phyloP scores from a whole-genome alignment of 2,329 filamentous ascomycete genomes.

The Dothistroma pini region DNA sequence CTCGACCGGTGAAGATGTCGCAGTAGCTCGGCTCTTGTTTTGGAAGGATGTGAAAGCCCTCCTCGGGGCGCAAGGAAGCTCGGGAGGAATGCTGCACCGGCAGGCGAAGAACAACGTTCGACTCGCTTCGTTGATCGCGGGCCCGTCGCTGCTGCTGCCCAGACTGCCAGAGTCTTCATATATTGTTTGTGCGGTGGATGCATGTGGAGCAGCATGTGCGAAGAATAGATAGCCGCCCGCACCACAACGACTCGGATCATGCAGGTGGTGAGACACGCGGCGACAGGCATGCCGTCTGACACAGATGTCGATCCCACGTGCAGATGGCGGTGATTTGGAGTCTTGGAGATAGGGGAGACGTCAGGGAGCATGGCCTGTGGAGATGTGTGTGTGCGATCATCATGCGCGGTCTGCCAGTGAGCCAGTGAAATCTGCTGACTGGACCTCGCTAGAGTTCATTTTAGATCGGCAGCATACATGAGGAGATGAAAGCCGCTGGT shows the following conservation, averaged over 20 bases:
- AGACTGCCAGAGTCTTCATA: neutral
- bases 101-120: neutral
- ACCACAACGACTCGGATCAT: conserved; percentile 2
- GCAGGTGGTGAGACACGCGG: neutral
- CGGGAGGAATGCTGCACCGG: conserved; percentile 7
- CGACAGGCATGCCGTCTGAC: conserved; percentile 8
- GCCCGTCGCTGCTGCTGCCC: neutral
- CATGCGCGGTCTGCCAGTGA: neutral
- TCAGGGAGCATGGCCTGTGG: neutral
- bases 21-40: conserved; percentile 11
- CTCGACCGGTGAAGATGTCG: conserved; percentile 9
- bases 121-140: conserved; percentile 2
- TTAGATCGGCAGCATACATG: neutral
- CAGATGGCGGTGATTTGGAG: neutral
- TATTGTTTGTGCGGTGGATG: neutral
- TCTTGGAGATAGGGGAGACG: neutral
- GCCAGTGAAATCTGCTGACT: no score
- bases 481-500: conserved; percentile 1
- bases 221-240: neutral
- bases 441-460: neutral
- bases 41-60: neutral
- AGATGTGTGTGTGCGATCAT: neutral
- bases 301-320: neutral
- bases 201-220: neutral
- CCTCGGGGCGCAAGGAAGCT: no score